A percentile compares a stretch with the other conserved stretches of the same genome.
Conservation (phyloP, 768 basidiomycete genomes). For the Mycena metata region DNA sequence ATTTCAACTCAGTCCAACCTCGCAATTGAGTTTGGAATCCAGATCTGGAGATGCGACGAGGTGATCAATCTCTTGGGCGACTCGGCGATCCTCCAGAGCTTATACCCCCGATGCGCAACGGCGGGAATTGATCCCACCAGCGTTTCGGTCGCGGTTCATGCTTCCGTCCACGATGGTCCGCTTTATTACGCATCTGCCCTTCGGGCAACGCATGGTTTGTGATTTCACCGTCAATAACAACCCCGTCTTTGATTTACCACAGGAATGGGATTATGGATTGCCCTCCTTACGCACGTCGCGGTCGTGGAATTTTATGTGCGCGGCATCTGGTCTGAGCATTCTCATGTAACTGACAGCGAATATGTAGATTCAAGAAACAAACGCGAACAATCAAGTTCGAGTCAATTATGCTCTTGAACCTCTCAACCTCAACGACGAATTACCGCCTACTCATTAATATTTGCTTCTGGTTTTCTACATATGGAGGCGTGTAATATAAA, state of each 20-base stretch:
- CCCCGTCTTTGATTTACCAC: background rate
- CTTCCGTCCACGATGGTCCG: slow-evolving; percentile 27
- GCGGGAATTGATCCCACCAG: slow-evolving; percentile 17
- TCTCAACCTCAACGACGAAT: background rate
- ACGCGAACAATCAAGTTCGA: slow-evolving; percentile 25
- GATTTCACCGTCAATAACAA: too few relatives aligned
- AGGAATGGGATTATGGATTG: slow-evolving; percentile 46
- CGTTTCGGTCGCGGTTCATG: slow-evolving; percentile 41
- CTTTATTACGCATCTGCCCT: slow-evolving; percentile 38
- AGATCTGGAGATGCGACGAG: slow-evolving; percentile 46
- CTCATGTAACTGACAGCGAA: background rate
- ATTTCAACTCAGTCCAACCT: background rate
- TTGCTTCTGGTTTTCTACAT: background rate
- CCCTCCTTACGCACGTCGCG: slow-evolving; percentile 39
- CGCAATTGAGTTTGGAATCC: background rate
- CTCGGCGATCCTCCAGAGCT: background rate
- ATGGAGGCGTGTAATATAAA: too few relatives aligned
- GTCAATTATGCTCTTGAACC: slow-evolving; percentile 32
- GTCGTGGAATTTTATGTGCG: slow-evolving; percentile 43
- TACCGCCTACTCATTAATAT: background rate
- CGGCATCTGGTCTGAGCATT: background rate
- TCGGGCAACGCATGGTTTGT: slow-evolving; percentile 39
- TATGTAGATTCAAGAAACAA: slow-evolving; percentile 20
- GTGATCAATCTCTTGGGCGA: slow-evolving; percentile 38
- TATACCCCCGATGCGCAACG: slow-evolving; percentile 41